Evolutionary conservation across 176 grass and related monocot species (phyloP), one percentile per base, ranked within the genome.

Genomic region (Zoysia pacifica): DNA sequence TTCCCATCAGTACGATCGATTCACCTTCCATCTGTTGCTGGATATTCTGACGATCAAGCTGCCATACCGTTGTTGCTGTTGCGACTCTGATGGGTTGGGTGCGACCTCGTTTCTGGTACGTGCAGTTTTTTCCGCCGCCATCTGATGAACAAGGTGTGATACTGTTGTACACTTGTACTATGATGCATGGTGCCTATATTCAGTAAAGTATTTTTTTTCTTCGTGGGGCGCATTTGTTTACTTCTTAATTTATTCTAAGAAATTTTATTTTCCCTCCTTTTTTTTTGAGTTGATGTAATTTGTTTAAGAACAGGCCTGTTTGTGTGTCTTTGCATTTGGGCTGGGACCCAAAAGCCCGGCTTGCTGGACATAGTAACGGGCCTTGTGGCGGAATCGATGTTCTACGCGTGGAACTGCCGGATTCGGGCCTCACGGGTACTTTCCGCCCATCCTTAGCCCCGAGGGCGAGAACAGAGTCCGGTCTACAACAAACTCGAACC

Each of bases 371-470:
- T 50, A 50, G 28, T 28, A 28, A 28, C 28, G 28, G 28, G 28
- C 28, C 28, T 28, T 28, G 28, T 28, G 28, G 28, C 28, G 28
- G 28, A 28, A 68, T 44, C 37, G 40, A 43, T 67, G 8, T 44
- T 2, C 62, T 64, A 19, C 13, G 39, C 16, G 6, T 48, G 78
- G 4, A 51, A 36, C 72, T 71, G 54, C 67, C 85, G 87, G 87
- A 18, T 10, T 85, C 14, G 82, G 83, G 78, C 83, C 83, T 77
- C 83, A 89, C 51, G 83, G 78, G 52, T 89, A 85, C 73, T 72
- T 62, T 1, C 60, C 14, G 20, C 83, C 77, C 78, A 82, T 85
- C 53, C 72, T 72, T 52, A 38, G 77, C 72, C 67, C 67, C 4
- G 87, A 85, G 8, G 20, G 1, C 3, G 73, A 89, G 37, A 67